Evolutionary conservation across 2,329 filamentous ascomycete genomes (phyloP).

Genomic region (Epichloe coenophiala): DNA sequence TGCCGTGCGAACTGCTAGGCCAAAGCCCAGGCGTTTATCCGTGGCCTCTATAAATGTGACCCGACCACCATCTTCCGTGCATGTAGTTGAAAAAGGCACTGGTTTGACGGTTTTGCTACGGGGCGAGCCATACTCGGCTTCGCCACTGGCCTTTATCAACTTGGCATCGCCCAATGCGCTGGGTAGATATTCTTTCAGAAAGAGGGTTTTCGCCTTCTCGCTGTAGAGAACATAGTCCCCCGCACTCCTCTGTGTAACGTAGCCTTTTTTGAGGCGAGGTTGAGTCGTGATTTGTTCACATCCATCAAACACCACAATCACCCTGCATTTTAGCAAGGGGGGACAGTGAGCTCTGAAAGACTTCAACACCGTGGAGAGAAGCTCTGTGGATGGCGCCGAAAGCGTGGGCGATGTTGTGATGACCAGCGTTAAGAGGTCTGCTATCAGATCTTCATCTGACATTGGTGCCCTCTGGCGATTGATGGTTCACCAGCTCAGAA

Average conservation of each 20-base stretch:
- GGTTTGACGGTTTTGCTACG: constrained; percentile 18
- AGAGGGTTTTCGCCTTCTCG: constrained; percentile 29
- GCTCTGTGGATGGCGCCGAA: constrained; percentile 37
- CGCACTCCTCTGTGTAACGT: constrained; percentile 33
- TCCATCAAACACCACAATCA: constrained; percentile 39
- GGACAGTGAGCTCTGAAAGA: constrained; percentile 32
- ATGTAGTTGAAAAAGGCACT: background rate
- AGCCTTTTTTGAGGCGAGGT: constrained; percentile 39
- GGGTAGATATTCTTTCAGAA: constrained; percentile 11
- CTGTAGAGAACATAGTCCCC: constrained; percentile 30
- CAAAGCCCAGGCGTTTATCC: constrained; percentile 36
- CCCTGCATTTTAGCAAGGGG: constrained; percentile 24
- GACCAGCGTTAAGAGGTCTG: constrained; percentile 18
- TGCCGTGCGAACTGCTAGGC: constrained; percentile 38
- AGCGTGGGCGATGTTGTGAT: constrained; percentile 43
- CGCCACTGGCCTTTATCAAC: constrained; percentile 11
- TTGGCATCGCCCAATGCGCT: background rate
- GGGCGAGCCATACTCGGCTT: constrained; percentile 35
- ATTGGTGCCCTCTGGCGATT: background rate
- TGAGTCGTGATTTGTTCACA: constrained; percentile 32
- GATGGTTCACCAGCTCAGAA: background rate
- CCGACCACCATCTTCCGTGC: constrained; percentile 17
- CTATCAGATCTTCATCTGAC: background rate
- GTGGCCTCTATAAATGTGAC: constrained; percentile 36
- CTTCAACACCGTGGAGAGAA: constrained; percentile 31